Evolutionary conservation across 805 yeast genomes (phyloP).

Genomic region (Metschnikowia noctiluminum): DNA sequence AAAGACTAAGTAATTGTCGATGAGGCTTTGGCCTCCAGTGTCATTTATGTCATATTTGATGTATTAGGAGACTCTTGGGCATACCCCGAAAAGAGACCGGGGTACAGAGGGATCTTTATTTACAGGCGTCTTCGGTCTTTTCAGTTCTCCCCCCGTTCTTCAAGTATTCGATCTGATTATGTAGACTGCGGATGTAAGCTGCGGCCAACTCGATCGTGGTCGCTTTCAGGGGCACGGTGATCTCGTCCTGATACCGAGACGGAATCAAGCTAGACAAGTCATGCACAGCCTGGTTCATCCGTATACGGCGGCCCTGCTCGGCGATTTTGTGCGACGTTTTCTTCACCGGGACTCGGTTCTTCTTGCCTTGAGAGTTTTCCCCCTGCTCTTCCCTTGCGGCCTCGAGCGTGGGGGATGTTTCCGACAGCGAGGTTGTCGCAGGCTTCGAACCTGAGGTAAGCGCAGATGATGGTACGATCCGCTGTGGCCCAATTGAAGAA

Average conservation of each 20-base stretch:
- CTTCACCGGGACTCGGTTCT: constrained; percentile 42
- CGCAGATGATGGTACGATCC: background rate
- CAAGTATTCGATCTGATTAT: constrained; percentile 26
- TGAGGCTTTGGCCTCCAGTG: too few relatives aligned
- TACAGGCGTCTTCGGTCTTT: too few relatives aligned
- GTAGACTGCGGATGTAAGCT: constrained; percentile 50
- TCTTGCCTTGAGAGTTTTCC: background rate
- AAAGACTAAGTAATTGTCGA: too few relatives aligned
- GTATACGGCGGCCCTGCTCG: constrained; percentile 91
- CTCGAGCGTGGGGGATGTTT: constrained; percentile 18
- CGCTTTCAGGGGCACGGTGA: constrained; percentile 79
- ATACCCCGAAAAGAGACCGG: too few relatives aligned
- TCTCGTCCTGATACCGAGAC: constrained; percentile 51
- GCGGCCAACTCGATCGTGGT: constrained; percentile 92
- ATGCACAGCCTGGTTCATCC: constrained; percentile 83
- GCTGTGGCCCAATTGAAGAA: too few relatives aligned
- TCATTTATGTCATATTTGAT: too few relatives aligned
- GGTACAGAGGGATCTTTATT: too few relatives aligned
- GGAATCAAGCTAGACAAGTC: constrained; percentile 73
- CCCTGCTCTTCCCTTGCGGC: constrained; percentile 1
- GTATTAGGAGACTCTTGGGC: too few relatives aligned
- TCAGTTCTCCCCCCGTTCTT: constrained; percentile 2
- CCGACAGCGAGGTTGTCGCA: constrained; percentile 15
- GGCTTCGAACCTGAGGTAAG: too few relatives aligned
- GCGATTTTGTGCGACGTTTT: constrained; percentile 84